phyloP scores from a whole-genome alignment of 129 eudicot species.

The Cynara cardunculus region DNA sequence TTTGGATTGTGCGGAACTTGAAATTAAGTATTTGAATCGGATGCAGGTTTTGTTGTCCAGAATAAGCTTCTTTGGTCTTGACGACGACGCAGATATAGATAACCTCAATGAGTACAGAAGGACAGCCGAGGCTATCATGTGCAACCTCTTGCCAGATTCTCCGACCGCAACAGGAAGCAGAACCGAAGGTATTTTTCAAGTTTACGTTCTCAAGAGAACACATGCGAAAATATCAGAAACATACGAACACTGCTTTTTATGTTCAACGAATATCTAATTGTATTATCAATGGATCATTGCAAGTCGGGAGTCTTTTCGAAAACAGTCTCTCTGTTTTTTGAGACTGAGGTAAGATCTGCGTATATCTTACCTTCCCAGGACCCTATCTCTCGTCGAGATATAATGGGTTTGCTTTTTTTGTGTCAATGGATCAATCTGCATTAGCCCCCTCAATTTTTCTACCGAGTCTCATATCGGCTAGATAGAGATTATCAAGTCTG shows the following conservation, averaged over 20 bases:
- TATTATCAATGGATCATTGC: not conserved
- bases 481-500: not conserved
- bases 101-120: constrained; percentile 47
- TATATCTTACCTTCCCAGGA: no score
- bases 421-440: no score
- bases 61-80: constrained; percentile 54
- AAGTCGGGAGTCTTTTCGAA: no score
- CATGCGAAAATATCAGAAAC: not conserved
- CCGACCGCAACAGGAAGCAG: constrained; percentile 74
- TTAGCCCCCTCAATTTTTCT: no score
- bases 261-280: not conserved
- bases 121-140: constrained; percentile 83
- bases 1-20: not conserved
- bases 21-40: constrained; percentile 1
- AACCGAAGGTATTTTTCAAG: constrained; percentile 48
- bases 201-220: not conserved
- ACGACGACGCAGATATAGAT: constrained; percentile 34
- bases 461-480: not conserved
- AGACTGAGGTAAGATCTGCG: no score
- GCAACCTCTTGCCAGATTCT: constrained; percentile 73
- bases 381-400: no score
- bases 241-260: not conserved
- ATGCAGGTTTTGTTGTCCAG: constrained; percentile 74
- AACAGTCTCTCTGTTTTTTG: no score
- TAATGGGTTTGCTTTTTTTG: no score